These are phyloP conservation scores for Mycosarcoma maydis DNA, from an alignment of 1,284 basidiomycete genomes.

Conservation along the genomic window DNA sequence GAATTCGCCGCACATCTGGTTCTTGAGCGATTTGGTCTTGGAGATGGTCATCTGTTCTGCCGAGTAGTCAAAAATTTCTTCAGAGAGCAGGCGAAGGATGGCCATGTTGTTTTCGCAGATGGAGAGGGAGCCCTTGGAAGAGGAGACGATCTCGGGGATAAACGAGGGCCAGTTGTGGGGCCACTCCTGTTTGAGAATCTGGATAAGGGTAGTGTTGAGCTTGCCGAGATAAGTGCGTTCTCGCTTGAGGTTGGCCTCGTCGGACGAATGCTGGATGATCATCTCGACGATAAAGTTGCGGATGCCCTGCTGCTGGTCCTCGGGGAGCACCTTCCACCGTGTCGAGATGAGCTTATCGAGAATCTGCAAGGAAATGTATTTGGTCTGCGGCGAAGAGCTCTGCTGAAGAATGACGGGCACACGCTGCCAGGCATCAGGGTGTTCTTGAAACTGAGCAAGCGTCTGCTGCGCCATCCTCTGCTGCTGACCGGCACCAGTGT, in stretches of 20 bases:
- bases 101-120: constrained; percentile 99
- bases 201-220: constrained; percentile 93
- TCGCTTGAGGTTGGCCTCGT: constrained; percentile 78
- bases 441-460: constrained; percentile 84
- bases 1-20: constrained; percentile 70
- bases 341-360: constrained; percentile 80
- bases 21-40: constrained; percentile 97
- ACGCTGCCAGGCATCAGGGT: constrained; percentile 97
- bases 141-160: constrained; percentile 96
- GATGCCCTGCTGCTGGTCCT: constrained; percentile 82
- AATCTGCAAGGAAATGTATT: constrained; percentile 69
- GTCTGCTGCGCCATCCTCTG: constrained; percentile 64
- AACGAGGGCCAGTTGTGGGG: constrained; percentile 99
- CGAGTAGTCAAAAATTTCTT: constrained; percentile 99
- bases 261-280: constrained; percentile 89
- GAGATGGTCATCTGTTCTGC: constrained; percentile 98
- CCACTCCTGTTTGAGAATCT: constrained; percentile 99
- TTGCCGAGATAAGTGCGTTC: constrained; percentile 98
- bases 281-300: constrained; percentile 96
- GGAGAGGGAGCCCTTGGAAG: constrained; percentile 93
- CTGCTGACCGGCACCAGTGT: constrained; percentile 55
- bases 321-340: constrained; percentile 94
- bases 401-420: constrained; percentile 92
- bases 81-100: constrained; percentile 94
- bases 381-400: constrained; percentile 86